phyloP scores from a whole-genome alignment of 2,329 filamentous ascomycete species.

The Albifimbria verrucaria region DNA sequence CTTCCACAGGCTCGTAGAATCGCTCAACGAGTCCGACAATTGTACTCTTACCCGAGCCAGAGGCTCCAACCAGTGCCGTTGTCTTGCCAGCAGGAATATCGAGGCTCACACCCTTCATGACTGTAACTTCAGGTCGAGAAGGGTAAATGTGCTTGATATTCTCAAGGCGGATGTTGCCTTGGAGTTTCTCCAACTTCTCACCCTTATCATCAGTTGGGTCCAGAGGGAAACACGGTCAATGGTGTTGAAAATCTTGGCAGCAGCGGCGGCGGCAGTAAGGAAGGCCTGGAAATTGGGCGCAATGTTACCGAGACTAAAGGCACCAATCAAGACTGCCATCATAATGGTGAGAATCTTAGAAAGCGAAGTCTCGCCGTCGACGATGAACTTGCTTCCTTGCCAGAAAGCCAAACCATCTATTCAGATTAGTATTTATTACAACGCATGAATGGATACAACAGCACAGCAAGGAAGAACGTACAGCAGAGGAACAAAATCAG shows the following conservation, averaged over 20 bases:
- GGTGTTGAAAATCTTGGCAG: slow-evolving; percentile 87
- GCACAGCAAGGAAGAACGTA: no score
- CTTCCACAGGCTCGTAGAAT: slow-evolving; percentile 87
- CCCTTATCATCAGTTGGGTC: slow-evolving; percentile 71
- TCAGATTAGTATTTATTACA: no score
- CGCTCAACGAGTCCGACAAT: slow-evolving; percentile 90
- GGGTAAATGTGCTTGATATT: slow-evolving; percentile 93
- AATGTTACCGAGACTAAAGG: slow-evolving; percentile 85
- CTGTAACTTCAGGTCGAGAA: slow-evolving; percentile 81
- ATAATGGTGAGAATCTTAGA: slow-evolving; percentile 78
- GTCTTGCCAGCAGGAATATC: slow-evolving; percentile 84
- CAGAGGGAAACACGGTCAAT: slow-evolving; percentile 87
- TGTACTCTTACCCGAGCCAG: slow-evolving; percentile 91
- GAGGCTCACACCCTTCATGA: slow-evolving; percentile 82
- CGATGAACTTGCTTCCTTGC: slow-evolving; percentile 75
- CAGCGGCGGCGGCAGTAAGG: slow-evolving; percentile 76
- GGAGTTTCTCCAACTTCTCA: slow-evolving; percentile 66
- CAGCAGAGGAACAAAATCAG: slow-evolving; percentile 80
- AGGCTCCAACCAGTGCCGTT: slow-evolving; percentile 89
- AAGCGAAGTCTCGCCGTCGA: slow-evolving; percentile 62
- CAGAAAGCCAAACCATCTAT: slow-evolving; percentile 85
- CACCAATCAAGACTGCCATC: slow-evolving; percentile 88
- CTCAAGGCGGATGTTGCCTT: slow-evolving; percentile 76
- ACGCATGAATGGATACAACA: no score
- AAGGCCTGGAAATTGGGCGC: slow-evolving; percentile 86